Percentiles rank a stretch among this genome's conserved stretches.
Evolutionary conservation across 2,329 filamentous ascomycete genomes (phyloP).

Genomic region (Microdochium bolleyi): DNA sequence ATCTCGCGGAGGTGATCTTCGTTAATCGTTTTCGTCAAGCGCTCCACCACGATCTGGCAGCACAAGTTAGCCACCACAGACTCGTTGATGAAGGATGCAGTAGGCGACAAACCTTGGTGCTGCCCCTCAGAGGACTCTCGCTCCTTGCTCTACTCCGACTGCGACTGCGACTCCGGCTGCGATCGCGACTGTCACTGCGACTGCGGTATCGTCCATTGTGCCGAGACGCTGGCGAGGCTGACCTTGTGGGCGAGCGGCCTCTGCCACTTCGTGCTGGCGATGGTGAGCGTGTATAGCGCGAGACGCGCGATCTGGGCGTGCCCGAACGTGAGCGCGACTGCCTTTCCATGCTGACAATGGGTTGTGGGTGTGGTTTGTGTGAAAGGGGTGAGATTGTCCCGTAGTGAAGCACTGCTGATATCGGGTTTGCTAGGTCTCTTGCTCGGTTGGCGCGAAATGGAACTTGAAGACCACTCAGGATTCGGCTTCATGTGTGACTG

Average conservation of each 20-base stretch:
- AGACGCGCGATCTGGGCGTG: background rate
- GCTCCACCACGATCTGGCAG: constrained; percentile 82
- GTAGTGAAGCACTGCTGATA: background rate
- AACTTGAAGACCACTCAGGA: too few species aligned
- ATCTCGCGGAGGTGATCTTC: constrained; percentile 85
- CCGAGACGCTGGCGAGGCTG: constrained; percentile 19
- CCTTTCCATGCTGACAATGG: background rate
- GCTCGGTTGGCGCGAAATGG: too few species aligned
- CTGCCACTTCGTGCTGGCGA: constrained; percentile 15
- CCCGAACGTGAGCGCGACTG: background rate
- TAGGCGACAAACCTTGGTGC: constrained; percentile 17
- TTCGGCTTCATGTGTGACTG: too few species aligned
- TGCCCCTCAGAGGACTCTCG: constrained; percentile 19
- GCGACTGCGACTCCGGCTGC: constrained; percentile 8
- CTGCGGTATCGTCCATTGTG: constrained; percentile 25
- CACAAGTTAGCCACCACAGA: background rate
- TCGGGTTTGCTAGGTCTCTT: too few species aligned
- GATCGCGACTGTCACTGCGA: constrained; percentile 20
- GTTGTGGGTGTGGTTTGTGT: background rate
- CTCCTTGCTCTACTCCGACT: constrained; percentile 11
- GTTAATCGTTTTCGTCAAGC: constrained; percentile 90
- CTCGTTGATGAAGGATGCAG: background rate
- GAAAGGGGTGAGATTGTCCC: background rate
- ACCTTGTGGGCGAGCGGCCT: constrained; percentile 16
- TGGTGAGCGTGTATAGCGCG: constrained; percentile 15